A percentile compares a stretch with the other conserved stretches of the same genome.
These are phyloP conservation scores for Phascolomyces articulosus DNA, from an alignment of 371 early-diverging fungal genomes.

Conservation along the genomic window DNA sequence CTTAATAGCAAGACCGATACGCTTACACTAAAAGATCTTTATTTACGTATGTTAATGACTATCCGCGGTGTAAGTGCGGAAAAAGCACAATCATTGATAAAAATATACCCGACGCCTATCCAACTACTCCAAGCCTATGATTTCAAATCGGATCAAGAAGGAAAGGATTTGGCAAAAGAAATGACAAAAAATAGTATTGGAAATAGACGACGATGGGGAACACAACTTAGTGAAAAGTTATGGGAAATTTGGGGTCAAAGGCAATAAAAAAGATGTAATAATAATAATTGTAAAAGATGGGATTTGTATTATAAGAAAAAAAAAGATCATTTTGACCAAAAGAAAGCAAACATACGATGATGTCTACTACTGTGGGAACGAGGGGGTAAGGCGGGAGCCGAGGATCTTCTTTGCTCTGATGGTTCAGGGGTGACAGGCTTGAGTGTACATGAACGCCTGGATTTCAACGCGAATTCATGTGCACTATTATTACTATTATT, in stretches of 20 bases:
- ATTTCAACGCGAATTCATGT: background rate
- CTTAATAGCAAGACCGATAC: constrained; percentile 75
- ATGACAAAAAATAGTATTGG: constrained; percentile 38
- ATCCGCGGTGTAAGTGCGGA: constrained; percentile 82
- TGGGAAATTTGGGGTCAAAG: constrained; percentile 63
- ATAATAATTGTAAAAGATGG: too few species aligned
- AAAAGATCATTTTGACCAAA: background rate
- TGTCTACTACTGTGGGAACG: background rate
- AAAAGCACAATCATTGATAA: constrained; percentile 74
- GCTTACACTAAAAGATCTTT: constrained; percentile 70
- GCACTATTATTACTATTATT: too few species aligned
- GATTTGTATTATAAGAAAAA: background rate
- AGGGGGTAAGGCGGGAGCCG: constrained; percentile 9
- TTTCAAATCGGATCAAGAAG: constrained; percentile 3
- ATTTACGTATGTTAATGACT: constrained; percentile 81
- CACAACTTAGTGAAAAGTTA: constrained; percentile 52
- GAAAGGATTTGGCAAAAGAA: constrained; percentile 26
- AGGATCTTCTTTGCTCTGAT: constrained; percentile 4
- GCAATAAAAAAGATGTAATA: background rate
- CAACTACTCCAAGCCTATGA: constrained; percentile 49
- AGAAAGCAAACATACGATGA: background rate
- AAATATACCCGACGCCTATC: constrained; percentile 71
- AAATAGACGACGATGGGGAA: constrained; percentile 57
- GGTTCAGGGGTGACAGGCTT: background rate
- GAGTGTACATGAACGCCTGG: constrained; percentile 10